Base-by-base conservation (phyloP, 805 yeast species). In the Ogataea neopini region DNA sequence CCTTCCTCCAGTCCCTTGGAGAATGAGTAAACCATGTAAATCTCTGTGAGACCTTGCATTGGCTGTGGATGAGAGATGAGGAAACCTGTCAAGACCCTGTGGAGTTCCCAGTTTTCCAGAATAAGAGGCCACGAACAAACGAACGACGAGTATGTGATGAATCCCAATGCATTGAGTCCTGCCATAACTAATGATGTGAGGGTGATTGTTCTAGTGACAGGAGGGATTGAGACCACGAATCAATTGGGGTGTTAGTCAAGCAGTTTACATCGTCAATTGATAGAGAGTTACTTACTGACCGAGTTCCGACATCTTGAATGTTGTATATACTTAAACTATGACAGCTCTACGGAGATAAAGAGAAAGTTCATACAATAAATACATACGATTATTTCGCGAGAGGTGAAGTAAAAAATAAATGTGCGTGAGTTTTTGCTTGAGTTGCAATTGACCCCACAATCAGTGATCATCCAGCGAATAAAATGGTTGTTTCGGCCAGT, bases 171-270 rank as follows among this genome's bases (percentile, higher is more conserved):
- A 29, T 62, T 62, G 17, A 71, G 48, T 2, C 79, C 71, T 2
- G 77, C 73, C 43, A 74, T 70, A 10, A 72, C 64, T 19, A 79
- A 67, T 1, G 83, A 67, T 3, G 76, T 59, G 32, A 80, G 66
- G 1, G 81, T 77, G 45, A 83, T 66, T 38, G 76, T 72, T 50
- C 87, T 68, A 3, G 88, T 82, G 20, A 82, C 80, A 3, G 86
- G 84, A 1, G 88, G 88, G 6, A 83, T 78, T 0, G 72, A 59
- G 2, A 63, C 58, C 8, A 73, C 68, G 52, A 73, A 73, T 48
- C 73, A n/a, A n/a, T n/a, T 69, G 36, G 18, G 22, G 23, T 26
- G 29, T 25, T 37, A 39, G 44, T 34, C 5, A 20, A 15, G n/a
- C n/a, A n/a, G n/a, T 28, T 28, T 4, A 10, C 5, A 9, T 28